These are phyloP conservation scores for Yamadazyma triangularis DNA, from an alignment of 1,139 yeast genomes.

Conservation along the genomic window DNA sequence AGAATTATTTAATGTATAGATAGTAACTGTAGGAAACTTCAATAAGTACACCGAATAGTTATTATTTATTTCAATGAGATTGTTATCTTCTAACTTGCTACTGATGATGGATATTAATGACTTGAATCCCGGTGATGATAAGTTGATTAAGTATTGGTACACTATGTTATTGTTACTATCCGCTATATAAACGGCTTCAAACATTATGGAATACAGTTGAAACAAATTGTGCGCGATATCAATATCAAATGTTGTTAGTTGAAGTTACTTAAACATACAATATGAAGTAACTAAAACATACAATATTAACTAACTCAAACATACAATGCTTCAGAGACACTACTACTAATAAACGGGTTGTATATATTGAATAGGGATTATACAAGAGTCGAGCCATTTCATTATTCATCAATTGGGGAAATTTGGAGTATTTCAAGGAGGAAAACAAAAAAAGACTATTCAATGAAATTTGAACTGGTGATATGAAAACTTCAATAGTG, in stretches of 20 bases:
- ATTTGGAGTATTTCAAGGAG: neutral
- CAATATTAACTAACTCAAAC: too few relatives aligned
- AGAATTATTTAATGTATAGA: constrained; percentile 21
- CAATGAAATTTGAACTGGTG: neutral
- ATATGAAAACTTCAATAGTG: too few relatives aligned
- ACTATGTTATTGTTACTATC: constrained; percentile 51
- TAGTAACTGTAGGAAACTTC: constrained; percentile 18
- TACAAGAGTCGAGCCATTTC: constrained; percentile 4
- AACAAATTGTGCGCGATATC: too few relatives aligned
- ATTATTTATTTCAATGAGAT: constrained; percentile 23
- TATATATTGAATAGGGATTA: constrained; percentile 3
- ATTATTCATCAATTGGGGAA: constrained; percentile 1
- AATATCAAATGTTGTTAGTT: too few relatives aligned
- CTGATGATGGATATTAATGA: constrained; percentile 30
- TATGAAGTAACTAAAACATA: too few relatives aligned
- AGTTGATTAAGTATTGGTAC: constrained; percentile 52
- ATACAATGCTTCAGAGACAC: too few relatives aligned
- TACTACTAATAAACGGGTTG: constrained; percentile 1
- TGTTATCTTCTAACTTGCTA: constrained; percentile 11
- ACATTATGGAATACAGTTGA: too few relatives aligned
- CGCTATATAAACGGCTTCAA: constrained; percentile 62
- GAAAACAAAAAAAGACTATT: neutral
- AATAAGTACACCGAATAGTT: constrained; percentile 25
- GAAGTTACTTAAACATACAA: too few relatives aligned
- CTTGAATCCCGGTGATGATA: constrained; percentile 48